Conservation (phyloP, 2,329 filamentous ascomycete species). For the Moelleriella libera region DNA sequence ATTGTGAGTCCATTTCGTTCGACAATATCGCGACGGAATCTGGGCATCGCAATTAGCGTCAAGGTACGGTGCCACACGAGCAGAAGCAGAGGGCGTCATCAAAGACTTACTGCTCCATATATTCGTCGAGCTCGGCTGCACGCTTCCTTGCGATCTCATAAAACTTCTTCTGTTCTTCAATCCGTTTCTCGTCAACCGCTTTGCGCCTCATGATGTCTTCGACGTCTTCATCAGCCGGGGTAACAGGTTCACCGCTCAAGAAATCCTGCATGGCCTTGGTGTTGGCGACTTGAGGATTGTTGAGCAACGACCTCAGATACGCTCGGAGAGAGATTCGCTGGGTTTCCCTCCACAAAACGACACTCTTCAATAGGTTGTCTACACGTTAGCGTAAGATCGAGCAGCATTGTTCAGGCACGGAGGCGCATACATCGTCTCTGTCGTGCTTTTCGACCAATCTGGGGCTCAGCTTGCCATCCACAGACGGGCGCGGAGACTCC, state of each 20-base stretch:
- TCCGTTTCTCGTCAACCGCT: slow-evolving; percentile 69
- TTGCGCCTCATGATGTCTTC: slow-evolving; percentile 70
- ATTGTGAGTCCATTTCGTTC: slow-evolving; percentile 73
- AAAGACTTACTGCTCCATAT: slow-evolving; percentile 74
- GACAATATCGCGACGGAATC: slow-evolving; percentile 53
- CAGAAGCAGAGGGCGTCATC: background rate
- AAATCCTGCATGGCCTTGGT: slow-evolving; percentile 80
- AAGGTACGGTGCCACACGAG: too few species aligned
- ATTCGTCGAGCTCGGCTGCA: slow-evolving; percentile 85
- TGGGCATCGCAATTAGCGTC: slow-evolving; percentile 14
- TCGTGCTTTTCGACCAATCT: slow-evolving; percentile 6
- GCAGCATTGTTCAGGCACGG: background rate
- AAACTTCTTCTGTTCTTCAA: slow-evolving; percentile 87
- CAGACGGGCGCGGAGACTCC: slow-evolving; percentile 16
- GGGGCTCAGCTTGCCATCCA: slow-evolving; percentile 16
- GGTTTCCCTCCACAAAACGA: slow-evolving; percentile 67
- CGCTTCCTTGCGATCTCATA: slow-evolving; percentile 89
- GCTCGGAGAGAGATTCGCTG: slow-evolving; percentile 86
- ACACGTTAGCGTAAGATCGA: background rate
- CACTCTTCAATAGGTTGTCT: slow-evolving; percentile 22
- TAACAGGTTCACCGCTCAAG: slow-evolving; percentile 57
- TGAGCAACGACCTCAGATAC: slow-evolving; percentile 73
- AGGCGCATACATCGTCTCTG: slow-evolving; percentile 12
- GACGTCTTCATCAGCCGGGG: slow-evolving; percentile 66
- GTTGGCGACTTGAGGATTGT: slow-evolving; percentile 70